Percentiles rank a stretch among this genome's conserved stretches.
phyloP scores from a whole-genome alignment of 805 yeast genomes.

The Pichia rugopelliculosa region DNA sequence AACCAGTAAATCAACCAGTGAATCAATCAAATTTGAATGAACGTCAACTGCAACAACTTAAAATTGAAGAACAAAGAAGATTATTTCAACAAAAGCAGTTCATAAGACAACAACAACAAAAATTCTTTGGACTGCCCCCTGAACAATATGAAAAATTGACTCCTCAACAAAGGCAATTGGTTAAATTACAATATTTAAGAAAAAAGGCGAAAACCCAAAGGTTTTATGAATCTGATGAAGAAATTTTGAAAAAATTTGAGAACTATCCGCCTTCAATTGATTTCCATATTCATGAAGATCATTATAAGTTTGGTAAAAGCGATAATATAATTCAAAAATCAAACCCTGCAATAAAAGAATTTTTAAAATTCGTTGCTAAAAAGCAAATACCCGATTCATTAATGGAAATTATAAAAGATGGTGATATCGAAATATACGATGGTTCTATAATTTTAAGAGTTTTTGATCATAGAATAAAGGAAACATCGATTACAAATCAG shows the following conservation, averaged over 20 bases:
- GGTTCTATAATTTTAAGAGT: conserved; percentile 84
- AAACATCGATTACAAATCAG: neutral
- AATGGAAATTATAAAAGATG: conserved; percentile 82
- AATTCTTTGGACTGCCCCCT: conserved; percentile 20
- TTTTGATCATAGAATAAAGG: conserved; percentile 67
- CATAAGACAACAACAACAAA: conserved; percentile 15
- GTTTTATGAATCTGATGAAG: conserved; percentile 65
- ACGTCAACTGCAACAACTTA: conserved; percentile 11
- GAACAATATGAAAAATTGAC: conserved; percentile 29
- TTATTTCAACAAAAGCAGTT: conserved; percentile 20
- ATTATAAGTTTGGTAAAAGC: conserved; percentile 82
- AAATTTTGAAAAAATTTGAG: conserved; percentile 68
- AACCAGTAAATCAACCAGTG: neutral
- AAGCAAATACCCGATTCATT: conserved; percentile 86
- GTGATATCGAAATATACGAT: conserved; percentile 77
- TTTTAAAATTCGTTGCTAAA: conserved; percentile 67
- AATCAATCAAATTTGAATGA: conserved; percentile 18
- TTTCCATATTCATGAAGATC: conserved; percentile 86
- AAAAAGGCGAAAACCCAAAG: conserved; percentile 41
- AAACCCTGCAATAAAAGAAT: conserved; percentile 71
- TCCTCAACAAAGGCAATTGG: conserved; percentile 35
- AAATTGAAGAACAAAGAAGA: conserved; percentile 19
- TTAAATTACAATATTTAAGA: conserved; percentile 35
- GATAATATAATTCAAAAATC: conserved; percentile 81
- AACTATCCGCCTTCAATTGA: conserved; percentile 74